phyloP scores from a whole-genome alignment of 2,329 filamentous ascomycete species.

The Penicillium sp. region DNA sequence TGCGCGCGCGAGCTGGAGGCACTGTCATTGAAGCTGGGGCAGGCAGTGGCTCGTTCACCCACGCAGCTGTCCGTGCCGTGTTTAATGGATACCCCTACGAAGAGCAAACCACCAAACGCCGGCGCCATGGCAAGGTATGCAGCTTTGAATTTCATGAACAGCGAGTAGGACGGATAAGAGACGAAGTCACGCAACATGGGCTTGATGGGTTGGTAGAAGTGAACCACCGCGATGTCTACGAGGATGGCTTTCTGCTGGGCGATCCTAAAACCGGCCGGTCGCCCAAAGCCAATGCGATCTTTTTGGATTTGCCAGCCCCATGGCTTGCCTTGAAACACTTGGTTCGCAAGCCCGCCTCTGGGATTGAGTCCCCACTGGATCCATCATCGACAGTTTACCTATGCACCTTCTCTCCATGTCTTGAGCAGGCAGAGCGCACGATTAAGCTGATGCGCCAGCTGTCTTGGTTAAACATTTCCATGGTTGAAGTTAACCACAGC shows the following conservation, averaged over 20 bases:
- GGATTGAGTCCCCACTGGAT: slow-evolving; percentile 54
- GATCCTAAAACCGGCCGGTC: slow-evolving; percentile 32
- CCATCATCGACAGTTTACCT: slow-evolving; percentile 67
- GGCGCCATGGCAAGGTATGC: slow-evolving; percentile 42
- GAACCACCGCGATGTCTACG: slow-evolving; percentile 47
- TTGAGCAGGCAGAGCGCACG: slow-evolving; percentile 88
- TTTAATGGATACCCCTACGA: slow-evolving; percentile 42
- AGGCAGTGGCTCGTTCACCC: slow-evolving; percentile 49
- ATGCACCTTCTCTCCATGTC: slow-evolving; percentile 94
- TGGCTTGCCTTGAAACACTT: slow-evolving; percentile 48
- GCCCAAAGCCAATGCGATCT: slow-evolving; percentile 44
- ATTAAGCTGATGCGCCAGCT: slow-evolving; percentile 71
- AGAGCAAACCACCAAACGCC: slow-evolving; percentile 23
- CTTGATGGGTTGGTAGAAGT: slow-evolving; percentile 42
- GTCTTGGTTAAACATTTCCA: slow-evolving; percentile 87
- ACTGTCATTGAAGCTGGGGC: slow-evolving; percentile 49
- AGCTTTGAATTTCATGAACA: slow-evolving; percentile 48
- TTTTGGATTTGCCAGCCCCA: slow-evolving; percentile 48
- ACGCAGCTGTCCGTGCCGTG: slow-evolving; percentile 46
- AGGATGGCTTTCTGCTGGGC: slow-evolving; percentile 43
- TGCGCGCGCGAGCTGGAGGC: slow-evolving; percentile 43
- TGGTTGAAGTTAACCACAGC: slow-evolving; percentile 80
- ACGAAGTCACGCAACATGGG: slow-evolving; percentile 43
- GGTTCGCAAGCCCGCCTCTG: slow-evolving; percentile 34
- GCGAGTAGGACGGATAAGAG: slow-evolving; percentile 38